phyloP scores from a whole-genome alignment of 495 filamentous ascomycete species.

The Neurospora sublineolata region DNA sequence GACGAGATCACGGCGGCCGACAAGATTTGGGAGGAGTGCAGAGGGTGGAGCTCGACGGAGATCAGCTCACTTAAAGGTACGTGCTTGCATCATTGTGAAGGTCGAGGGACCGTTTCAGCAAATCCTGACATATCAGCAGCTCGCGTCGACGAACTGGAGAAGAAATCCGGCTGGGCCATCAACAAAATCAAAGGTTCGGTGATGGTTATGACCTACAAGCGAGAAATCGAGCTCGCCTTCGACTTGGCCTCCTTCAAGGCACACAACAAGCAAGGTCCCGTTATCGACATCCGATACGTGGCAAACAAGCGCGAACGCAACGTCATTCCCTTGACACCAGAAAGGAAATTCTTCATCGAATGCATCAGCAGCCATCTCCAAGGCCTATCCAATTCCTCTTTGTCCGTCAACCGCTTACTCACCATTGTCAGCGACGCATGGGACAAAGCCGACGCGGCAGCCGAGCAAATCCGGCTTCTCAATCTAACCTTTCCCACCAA shows the following conservation, averaged over 20 bases:
- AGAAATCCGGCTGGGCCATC: constrained; percentile 67
- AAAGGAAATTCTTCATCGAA: constrained; percentile 62
- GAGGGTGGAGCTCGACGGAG: constrained; percentile 77
- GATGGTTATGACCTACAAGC: constrained; percentile 67
- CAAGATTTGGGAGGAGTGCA: constrained; percentile 70
- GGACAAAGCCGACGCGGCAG: constrained; percentile 42
- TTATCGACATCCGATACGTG: constrained; percentile 45
- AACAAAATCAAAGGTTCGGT: constrained; percentile 47
- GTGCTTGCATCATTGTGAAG: constrained; percentile 2
- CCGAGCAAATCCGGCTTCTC: constrained; percentile 43
- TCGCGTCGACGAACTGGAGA: constrained; percentile 56
- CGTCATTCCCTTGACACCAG: constrained; percentile 34
- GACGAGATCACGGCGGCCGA: constrained; percentile 76
- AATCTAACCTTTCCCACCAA: constrained; percentile 43
- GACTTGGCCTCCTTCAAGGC: constrained; percentile 48
- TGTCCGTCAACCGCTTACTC: constrained; percentile 44
- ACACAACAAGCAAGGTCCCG: constrained; percentile 14
- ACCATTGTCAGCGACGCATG: constrained; percentile 44
- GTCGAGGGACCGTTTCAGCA: not conserved
- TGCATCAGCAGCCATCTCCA: constrained; percentile 48
- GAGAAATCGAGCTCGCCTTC: constrained; percentile 67
- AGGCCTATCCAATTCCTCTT: constrained; percentile 36
- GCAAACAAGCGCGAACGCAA: constrained; percentile 37
- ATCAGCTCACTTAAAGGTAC: constrained; percentile 62
- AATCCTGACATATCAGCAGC: constrained; percentile 28